A percentile compares a stretch with the other conserved stretches of the same genome.
These are phyloP conservation scores for Stagonosporopsis rhizophila DNA, from an alignment of 2,329 filamentous ascomycete species.

Conservation along the genomic window DNA sequence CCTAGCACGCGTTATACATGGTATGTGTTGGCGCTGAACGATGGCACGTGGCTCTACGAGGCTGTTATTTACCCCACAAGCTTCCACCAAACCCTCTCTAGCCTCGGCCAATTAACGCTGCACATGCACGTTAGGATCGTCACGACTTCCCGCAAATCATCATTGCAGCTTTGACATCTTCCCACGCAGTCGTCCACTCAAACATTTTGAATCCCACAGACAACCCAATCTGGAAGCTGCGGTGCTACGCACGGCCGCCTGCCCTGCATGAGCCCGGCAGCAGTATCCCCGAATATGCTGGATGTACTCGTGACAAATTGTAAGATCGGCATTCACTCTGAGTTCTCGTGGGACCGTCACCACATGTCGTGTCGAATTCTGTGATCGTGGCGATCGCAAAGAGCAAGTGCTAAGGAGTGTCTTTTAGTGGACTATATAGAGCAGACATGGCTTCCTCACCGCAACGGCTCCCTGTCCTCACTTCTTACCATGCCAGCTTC, in stretches of 20 bases:
- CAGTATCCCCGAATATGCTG: conserved; percentile 24
- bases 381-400: conserved; percentile 17
- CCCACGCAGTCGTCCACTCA: conserved; percentile 9
- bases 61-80: conserved; percentile 19
- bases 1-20: conserved; percentile 4
- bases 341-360: conserved; percentile 20
- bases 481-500: conserved; percentile 32
- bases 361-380: conserved; percentile 16
- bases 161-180: conserved; percentile 9
- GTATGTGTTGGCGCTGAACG: conserved; percentile 1
- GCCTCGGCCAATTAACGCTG: conserved; percentile 1
- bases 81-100: conserved; percentile 10
- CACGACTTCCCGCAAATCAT: conserved; percentile 10
- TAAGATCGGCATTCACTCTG: conserved; percentile 34
- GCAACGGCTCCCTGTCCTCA: conserved; percentile 31
- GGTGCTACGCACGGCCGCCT: conserved; percentile 17
- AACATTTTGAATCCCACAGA: conserved; percentile 5
- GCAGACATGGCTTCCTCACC: conserved; percentile 31
- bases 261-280: conserved; percentile 22
- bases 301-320: conserved; percentile 41
- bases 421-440: conserved; percentile 43
- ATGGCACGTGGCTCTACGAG: conserved; percentile 8
- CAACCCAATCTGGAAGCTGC: conserved; percentile 20
- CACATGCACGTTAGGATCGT: conserved; percentile 21
- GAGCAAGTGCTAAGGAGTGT: conserved; percentile 38